Base-by-base conservation (phyloP, 306 rosid species). In the Mimosa pudica region DNA sequence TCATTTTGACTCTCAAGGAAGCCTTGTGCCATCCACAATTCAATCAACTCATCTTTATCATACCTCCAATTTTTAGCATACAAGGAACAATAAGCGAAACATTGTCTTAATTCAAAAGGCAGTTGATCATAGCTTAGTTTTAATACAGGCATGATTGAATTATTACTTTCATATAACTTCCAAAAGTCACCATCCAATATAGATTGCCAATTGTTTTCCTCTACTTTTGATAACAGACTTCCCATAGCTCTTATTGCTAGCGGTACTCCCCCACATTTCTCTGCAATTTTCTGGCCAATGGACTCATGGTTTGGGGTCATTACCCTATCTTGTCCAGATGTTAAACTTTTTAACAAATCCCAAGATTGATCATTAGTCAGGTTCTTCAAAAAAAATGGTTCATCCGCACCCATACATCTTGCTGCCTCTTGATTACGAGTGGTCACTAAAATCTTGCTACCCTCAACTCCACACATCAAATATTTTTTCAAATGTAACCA, bases 381-480 rank as follows among this genome's bases (percentile, higher is more conserved):
- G 11, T 33, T 18, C 42, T 60, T 24, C 55, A 74, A 41, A 41
- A n/a, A 12, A 41, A 10, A 58, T 2, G 78, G 18, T 13, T 1
- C 1, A 18, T 20, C 7, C 24, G 14, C 55, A 41, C 13, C 55
- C 69, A 74, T 74, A 2, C 6, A 18, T 2, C 32, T 41, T n/a
- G 68, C 55, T 20, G 42, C 78, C 30, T 1, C 20, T 44, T 10
- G 32, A 35, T 10, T 47, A 5, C 62, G 72, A 4, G 46, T 76
- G 2, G 79, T 76, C 7, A 76, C 79, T 30, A 76, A 33, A 61
- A 76, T 63, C 71, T 61, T 76, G 10, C 79, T 62, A 8, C 79
- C 79, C 14, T 45, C n/a, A 2, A 30, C 72, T 1, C 71, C 78
- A 18, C 52, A 36, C 78, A 11, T 74, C 55, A 74, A 57, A 6